Conservation (phyloP, 2,329 filamentous ascomycete species). For the Sporothrix brunneoviolacea region DNA sequence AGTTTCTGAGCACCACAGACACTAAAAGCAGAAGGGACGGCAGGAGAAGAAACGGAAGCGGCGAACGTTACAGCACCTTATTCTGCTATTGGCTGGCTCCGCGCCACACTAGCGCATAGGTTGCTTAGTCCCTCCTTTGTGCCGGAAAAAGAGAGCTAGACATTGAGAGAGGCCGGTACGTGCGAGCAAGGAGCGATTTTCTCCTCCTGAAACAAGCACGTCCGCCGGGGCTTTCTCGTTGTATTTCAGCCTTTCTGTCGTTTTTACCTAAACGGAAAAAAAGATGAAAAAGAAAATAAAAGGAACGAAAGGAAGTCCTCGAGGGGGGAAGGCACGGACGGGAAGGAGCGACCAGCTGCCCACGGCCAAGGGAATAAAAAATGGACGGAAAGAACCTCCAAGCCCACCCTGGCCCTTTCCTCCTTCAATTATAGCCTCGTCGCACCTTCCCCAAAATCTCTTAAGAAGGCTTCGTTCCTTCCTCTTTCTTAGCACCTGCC, state of each 20-base stretch:
- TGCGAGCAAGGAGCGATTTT: neutral
- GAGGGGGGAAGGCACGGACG: no score
- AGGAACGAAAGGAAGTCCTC: no score
- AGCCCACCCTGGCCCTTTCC: neutral
- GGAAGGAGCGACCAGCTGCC: neutral
- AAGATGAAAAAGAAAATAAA: no score
- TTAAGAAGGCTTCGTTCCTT: neutral
- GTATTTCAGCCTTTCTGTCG: neutral
- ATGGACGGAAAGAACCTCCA: neutral
- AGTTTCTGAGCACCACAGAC: no score
- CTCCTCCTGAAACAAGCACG: neutral
- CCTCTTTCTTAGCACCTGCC: neutral
- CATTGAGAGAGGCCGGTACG: no score
- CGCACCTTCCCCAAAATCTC: constrained; percentile 6
- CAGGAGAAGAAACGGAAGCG: no score
- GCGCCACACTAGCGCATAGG: constrained; percentile 6
- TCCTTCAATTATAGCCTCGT: constrained; percentile 5
- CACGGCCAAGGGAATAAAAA: neutral
- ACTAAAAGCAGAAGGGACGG: no score
- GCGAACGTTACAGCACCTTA: neutral
- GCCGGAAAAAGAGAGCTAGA: neutral
- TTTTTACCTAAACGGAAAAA: no score
- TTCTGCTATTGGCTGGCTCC: neutral
- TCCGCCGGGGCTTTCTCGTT: neutral
- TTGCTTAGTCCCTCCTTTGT: constrained; percentile 12